A percentile compares a stretch with the other conserved stretches of the same genome.
Evolutionary conservation across 345 rosid genomes (phyloP).

Genomic region (Lepidium didymum): DNA sequence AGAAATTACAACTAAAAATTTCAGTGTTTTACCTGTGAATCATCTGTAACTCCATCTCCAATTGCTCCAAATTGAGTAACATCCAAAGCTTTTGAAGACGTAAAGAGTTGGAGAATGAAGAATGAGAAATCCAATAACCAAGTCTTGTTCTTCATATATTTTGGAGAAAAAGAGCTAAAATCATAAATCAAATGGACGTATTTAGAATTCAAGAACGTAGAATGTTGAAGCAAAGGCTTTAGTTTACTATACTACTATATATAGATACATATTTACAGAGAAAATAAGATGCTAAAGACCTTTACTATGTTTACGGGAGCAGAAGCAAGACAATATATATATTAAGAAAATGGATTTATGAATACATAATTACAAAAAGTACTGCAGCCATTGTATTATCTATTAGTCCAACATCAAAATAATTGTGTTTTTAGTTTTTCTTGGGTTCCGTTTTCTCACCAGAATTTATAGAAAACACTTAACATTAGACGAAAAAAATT

Average conservation of each 20-base stretch:
- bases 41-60: conserved; percentile 29
- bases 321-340: background rate
- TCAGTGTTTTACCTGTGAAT: conserved; percentile 17
- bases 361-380: too few species aligned
- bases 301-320: conserved; percentile 11
- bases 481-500: too few species aligned
- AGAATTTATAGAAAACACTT: too few species aligned
- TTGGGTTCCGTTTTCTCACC: too few species aligned
- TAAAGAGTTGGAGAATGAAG: conserved; percentile 21
- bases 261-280: background rate
- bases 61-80: conserved; percentile 29
- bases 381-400: too few species aligned
- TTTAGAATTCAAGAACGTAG: background rate
- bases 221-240: background rate
- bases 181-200: background rate
- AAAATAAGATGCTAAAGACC: conserved; percentile 21
- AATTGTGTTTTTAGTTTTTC: too few species aligned
- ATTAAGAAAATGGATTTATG: too few species aligned
- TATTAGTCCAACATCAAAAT: too few species aligned
- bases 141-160: conserved; percentile 15
- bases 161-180: background rate
- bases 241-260: background rate
- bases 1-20: background rate
- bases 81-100: conserved; percentile 24
- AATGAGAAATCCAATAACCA: conserved; percentile 13